A percentile compares a stretch with the other conserved stretches of the same genome.
These are phyloP conservation scores for Neobulgaria alba DNA, from an alignment of 2,329 filamentous ascomycete species.

Conservation along the genomic window DNA sequence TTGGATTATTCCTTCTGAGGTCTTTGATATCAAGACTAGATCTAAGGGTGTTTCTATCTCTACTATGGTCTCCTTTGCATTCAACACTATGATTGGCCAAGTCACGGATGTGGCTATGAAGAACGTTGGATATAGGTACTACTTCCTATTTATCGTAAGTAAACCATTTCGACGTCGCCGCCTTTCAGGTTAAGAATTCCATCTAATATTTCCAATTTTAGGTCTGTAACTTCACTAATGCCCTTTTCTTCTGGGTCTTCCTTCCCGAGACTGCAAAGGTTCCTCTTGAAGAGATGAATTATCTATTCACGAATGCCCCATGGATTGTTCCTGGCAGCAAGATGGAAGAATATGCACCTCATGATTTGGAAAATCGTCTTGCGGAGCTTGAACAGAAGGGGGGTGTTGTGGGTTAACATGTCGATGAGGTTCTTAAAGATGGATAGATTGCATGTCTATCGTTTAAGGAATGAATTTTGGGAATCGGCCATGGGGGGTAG, in stretches of 20 bases:
- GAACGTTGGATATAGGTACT: constrained; percentile 23
- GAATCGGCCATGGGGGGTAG: no score
- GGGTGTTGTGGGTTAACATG: no score
- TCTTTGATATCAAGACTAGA: constrained; percentile 53
- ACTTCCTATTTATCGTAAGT: constrained; percentile 38
- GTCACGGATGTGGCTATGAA: constrained; percentile 41
- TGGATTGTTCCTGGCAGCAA: constrained; percentile 45
- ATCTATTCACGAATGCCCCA: constrained; percentile 55
- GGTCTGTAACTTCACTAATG: constrained; percentile 60
- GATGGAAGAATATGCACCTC: not conserved
- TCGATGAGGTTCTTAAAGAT: no score
- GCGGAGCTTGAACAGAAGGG: constrained; percentile 1
- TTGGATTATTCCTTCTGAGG: constrained; percentile 40
- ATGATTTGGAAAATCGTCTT: not conserved
- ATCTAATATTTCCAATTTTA: no score
- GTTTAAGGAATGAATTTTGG: no score
- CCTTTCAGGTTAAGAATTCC: no score
- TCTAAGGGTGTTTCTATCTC: constrained; percentile 51
- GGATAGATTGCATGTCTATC: no score
- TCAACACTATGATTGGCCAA: constrained; percentile 61
- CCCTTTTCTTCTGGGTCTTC: constrained; percentile 58
- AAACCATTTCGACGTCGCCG: no score
- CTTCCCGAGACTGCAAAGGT: constrained; percentile 58
- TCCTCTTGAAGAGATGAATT: constrained; percentile 61
- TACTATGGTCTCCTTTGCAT: constrained; percentile 50